These are phyloP conservation scores for Trypanosoma melophagium DNA, from an alignment of 208 protist genomes.

Conservation along the genomic window DNA sequence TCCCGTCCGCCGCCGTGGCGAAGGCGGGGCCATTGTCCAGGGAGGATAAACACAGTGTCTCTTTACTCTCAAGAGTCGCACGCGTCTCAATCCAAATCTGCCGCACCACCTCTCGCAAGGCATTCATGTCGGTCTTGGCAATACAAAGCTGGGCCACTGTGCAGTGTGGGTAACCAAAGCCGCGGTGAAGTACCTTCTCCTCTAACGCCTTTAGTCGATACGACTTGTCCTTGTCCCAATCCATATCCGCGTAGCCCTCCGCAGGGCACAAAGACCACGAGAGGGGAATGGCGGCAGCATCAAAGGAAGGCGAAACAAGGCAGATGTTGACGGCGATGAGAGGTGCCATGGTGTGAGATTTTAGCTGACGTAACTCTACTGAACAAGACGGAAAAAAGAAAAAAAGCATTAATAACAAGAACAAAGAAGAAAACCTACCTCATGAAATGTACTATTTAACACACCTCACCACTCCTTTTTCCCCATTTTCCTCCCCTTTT, in stretches of 20 bases:
- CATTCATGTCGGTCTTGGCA: conserved; percentile 46
- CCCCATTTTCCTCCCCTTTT: too few relatives aligned
- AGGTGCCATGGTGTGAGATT: conserved; percentile 24
- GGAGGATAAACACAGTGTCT: conserved; percentile 35
- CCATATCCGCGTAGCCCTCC: conserved; percentile 22
- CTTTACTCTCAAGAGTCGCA: conserved; percentile 17
- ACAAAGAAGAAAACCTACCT: too few relatives aligned
- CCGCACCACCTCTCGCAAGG: conserved; percentile 42
- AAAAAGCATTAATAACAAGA: conserved; percentile 4
- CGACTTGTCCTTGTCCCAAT: conserved; percentile 36
- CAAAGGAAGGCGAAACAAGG: conserved; percentile 64
- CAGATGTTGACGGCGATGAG: conserved; percentile 73
- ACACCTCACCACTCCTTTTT: too few relatives aligned
- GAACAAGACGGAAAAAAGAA: conserved; percentile 4
- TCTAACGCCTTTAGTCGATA: conserved; percentile 56
- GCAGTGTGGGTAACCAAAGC: conserved; percentile 73
- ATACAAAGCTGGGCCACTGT: conserved; percentile 68
- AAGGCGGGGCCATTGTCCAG: conserved; percentile 54
- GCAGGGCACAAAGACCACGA: conserved; percentile 59
- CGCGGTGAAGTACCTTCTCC: conserved; percentile 50
- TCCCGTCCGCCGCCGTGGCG: conserved; percentile 33
- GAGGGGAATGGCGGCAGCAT: conserved; percentile 61
- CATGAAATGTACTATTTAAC: too few relatives aligned
- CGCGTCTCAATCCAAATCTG: conserved; percentile 40
- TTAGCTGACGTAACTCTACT: too few relatives aligned